Conservation (phyloP, 306 rosid species). For the Dryas drummondii region DNA sequence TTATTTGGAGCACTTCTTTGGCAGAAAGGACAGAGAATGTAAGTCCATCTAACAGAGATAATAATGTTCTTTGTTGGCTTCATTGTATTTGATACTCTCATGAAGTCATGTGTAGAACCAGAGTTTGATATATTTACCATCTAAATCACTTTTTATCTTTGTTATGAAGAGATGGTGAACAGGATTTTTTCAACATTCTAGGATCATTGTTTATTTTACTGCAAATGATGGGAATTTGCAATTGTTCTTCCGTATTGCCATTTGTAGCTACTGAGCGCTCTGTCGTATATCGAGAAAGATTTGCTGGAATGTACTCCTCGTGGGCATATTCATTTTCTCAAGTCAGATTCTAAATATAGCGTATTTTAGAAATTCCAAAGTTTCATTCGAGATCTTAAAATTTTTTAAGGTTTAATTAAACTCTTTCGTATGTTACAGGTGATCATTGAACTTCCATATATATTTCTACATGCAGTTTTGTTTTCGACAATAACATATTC, state of each 20-base stretch:
- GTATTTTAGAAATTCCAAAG: not conserved
- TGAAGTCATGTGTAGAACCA: not conserved
- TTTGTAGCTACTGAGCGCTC: slow-evolving; percentile 26
- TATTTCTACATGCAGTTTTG: slow-evolving; percentile 24
- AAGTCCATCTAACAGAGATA: slow-evolving; percentile 7
- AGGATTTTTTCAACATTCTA: slow-evolving; percentile 26
- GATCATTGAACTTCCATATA: slow-evolving; percentile 24
- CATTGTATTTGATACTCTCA: no score
- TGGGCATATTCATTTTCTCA: slow-evolving; percentile 32
- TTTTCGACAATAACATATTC: slow-evolving; percentile 28
- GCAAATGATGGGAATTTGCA: slow-evolving; percentile 25
- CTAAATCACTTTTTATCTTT: not conserved
- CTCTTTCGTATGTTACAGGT: slow-evolving; percentile 19
- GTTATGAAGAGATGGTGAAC: slow-evolving; percentile 14
- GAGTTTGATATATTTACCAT: not conserved
- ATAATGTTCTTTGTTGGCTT: no score
- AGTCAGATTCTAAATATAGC: not conserved
- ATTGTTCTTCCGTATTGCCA: slow-evolving; percentile 22
- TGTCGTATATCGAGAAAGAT: slow-evolving; percentile 31
- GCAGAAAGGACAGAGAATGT: slow-evolving; percentile 35
- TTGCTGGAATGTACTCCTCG: slow-evolving; percentile 39
- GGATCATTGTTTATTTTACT: slow-evolving; percentile 22
- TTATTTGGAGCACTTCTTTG: slow-evolving; percentile 35
- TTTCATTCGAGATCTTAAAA: not conserved
- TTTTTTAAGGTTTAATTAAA: not conserved